These are phyloP conservation scores for Phragmites australis DNA, from an alignment of 176 grass and related monocot species.

Conservation along the genomic window DNA sequence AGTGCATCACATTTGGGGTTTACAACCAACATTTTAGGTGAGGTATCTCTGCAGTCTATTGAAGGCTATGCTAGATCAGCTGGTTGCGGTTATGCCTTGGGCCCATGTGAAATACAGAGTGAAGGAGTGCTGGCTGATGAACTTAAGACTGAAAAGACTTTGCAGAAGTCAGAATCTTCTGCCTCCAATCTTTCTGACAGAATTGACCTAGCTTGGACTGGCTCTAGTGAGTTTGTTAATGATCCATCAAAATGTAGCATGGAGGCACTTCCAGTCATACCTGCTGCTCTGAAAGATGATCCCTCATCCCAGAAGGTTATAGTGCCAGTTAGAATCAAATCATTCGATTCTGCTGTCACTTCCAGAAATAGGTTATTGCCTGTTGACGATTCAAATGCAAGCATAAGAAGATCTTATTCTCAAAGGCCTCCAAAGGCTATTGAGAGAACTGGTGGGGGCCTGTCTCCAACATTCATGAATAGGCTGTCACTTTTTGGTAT, in stretches of 20 bases:
- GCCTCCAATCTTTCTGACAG: slow-evolving; percentile 78
- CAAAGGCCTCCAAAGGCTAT: slow-evolving; percentile 63
- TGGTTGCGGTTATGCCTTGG: slow-evolving; percentile 39
- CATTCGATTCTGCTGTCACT: slow-evolving; percentile 74
- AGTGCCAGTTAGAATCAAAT: slow-evolving; percentile 67
- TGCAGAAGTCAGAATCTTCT: slow-evolving; percentile 53
- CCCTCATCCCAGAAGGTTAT: slow-evolving; percentile 53
- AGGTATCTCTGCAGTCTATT: slow-evolving; percentile 20
- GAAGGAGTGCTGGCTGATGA: slow-evolving; percentile 35
- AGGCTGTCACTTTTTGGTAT: slow-evolving; percentile 50
- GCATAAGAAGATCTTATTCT: slow-evolving; percentile 83
- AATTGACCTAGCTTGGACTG: slow-evolving; percentile 93
- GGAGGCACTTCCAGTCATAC: slow-evolving; percentile 46
- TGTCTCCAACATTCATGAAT: slow-evolving; percentile 46
- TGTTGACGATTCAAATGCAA: slow-evolving; percentile 43
- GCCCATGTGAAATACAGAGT: slow-evolving; percentile 14
- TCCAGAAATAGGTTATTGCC: slow-evolving; percentile 35
- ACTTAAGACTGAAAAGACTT: slow-evolving; percentile 39
- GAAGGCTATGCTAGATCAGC: not conserved
- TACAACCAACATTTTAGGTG: slow-evolving; percentile 43
- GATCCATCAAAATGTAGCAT: slow-evolving; percentile 40
- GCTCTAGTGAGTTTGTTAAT: slow-evolving; percentile 44
- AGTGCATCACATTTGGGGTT: slow-evolving; percentile 44
- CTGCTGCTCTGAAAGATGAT: slow-evolving; percentile 43
- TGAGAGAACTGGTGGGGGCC: slow-evolving; percentile 49